Base-by-base conservation (phyloP, 176 grass and related monocot genomes). In the Areca catechu region DNA sequence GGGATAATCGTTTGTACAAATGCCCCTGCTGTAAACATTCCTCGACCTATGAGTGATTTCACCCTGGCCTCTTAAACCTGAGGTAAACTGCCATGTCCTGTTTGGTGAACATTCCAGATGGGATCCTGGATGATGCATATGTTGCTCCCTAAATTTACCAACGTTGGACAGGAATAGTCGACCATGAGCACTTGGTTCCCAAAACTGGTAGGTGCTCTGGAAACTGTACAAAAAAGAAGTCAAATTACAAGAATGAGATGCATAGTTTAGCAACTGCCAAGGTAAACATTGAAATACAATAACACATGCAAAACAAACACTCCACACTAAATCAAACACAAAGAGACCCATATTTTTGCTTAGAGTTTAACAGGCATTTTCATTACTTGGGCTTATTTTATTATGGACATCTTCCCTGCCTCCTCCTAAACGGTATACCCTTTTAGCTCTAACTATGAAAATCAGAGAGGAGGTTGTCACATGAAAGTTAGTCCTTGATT, bases 141-240 rank as follows among this genome's bases (percentile, higher is more conserved):
- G 70, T 7, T 22, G 72, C 69, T 98, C 88, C 60, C 80, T 88
- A 76, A 98, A 92, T 50, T 92, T 98, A 65, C 72, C 70, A 57
- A 98, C 84, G 29, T 78, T 92, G 19, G 82, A 82, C 28, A 98
- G 56, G 48, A 98, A 92, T 57, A 75, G 62, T 20, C 80, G 83
- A 20, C 88, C 81, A 50, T 85, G 68, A 19, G 50, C 56, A 69
- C 48, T 63, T 68, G 93, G 75, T 58, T 80, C 73, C 88, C 85
- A 98, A 52, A 81, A 92, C 74, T 76, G 88, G 77, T 98, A 98
- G 3, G 83, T 86, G 69, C 79, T 83, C 58, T 80, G 84, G 65
- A 98, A 98, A 60, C 93, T 98, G 93, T 49, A 56, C 50, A 43
- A 47, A 14, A 81, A 29, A 4, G 75, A 27, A 53, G 54, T 74